Percentiles rank a stretch among this genome's conserved stretches.
Evolutionary conservation across 2,329 filamentous ascomycete genomes (phyloP).

Genomic region (Botryotinia convoluta): DNA sequence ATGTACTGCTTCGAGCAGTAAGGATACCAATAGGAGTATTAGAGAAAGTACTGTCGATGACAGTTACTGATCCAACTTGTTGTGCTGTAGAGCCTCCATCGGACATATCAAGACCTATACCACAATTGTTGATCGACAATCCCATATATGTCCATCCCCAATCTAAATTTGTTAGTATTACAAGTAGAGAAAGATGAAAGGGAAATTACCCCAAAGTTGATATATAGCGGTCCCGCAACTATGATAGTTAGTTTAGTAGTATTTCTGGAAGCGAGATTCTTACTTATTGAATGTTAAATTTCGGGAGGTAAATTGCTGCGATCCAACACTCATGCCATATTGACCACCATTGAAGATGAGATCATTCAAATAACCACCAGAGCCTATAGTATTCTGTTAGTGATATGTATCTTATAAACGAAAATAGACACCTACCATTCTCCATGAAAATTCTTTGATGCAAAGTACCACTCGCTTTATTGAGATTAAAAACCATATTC

Average conservation of each 20-base stretch:
- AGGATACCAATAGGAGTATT: constrained; percentile 51
- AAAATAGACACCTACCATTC: constrained; percentile 42
- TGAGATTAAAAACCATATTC: constrained; percentile 60
- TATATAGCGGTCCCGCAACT: constrained; percentile 53
- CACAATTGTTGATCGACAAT: constrained; percentile 52
- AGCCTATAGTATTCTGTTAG: constrained; percentile 41
- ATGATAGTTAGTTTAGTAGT: background rate
- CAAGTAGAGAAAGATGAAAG: no score
- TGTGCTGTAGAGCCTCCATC: constrained; percentile 44
- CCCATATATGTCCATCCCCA: constrained; percentile 58
- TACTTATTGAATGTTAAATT: constrained; percentile 48
- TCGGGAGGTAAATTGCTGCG: constrained; percentile 63
- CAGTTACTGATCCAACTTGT: constrained; percentile 53
- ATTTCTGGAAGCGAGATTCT: background rate
- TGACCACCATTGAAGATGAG: constrained; percentile 59
- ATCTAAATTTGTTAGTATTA: constrained; percentile 33
- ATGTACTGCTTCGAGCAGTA: constrained; percentile 50
- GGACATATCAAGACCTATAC: constrained; percentile 51
- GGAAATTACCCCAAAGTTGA: constrained; percentile 48
- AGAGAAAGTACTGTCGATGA: constrained; percentile 54
- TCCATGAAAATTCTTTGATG: constrained; percentile 56
- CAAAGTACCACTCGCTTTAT: constrained; percentile 42
- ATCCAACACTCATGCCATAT: constrained; percentile 59
- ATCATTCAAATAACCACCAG: constrained; percentile 59
- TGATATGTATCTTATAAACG: constrained; percentile 45